Base-by-base conservation (phyloP, 192 early-diverging fungal genomes). In the Backusella sp. region DNA sequence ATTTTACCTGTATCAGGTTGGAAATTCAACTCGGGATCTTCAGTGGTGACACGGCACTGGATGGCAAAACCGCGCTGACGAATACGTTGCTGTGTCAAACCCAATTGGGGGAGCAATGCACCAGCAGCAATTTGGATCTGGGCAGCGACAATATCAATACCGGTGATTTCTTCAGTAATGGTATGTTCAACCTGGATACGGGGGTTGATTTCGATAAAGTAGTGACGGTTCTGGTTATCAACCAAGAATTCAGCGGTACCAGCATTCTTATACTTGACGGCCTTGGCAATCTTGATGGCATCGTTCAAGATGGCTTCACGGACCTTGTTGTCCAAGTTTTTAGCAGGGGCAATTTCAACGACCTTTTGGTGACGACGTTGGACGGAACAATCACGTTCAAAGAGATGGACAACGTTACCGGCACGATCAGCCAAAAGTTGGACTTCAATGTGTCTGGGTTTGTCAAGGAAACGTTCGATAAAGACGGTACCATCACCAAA, bases 131-230 rank as follows among this genome's bases (percentile, higher is more conserved):
- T 96, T 80, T 96, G 94, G 77, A 99, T 94, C 81, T 99, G 97
- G 52, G 94, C 88, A 72, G 94, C 90, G 36, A 98, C 93, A 69
- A 99, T 89, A 80, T 99, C 96, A 52, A 99, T 88, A 34, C 97
- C 97, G 19, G 96, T 97, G 68, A 98, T 91, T 84, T 97, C 95
- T 86, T 99, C 97, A 66, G 97, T 98, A 46, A 98, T 95, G 37
- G 95, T 95, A 84, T 99, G 97, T 86, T 99, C 97, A 32, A 99
- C 97, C 85, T 99, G 97, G 72, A 99, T 94, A 84, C 97, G 91
- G 66, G 97, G 96, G 82, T 99, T 98, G 78, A 98, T 95, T 86
- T 99, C 97, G 72, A 99, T 97, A 76, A 99, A 99, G 89, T 98
- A 99, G 86, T 97, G 91, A 65, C 89, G 88, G 77, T 93, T 91